These are phyloP conservation scores for Rhodocollybia butyracea DNA, from an alignment of 768 basidiomycete species.

Conservation along the genomic window DNA sequence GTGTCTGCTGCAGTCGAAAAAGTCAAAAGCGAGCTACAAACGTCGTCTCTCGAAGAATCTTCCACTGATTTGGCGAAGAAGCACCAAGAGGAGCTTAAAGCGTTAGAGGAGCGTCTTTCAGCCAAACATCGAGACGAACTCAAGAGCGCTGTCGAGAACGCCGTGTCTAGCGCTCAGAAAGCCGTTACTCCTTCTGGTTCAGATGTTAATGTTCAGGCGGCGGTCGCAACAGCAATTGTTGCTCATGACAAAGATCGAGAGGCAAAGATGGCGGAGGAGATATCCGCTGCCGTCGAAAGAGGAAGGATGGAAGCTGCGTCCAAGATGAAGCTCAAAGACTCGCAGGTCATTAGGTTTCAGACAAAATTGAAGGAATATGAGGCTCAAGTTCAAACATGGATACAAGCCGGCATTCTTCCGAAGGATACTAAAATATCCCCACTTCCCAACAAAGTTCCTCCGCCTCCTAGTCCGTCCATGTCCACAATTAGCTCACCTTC, in stretches of 20 bases:
- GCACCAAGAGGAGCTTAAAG: slow-evolving; percentile 59
- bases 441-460: slow-evolving; percentile 24
- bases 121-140: slow-evolving; percentile 53
- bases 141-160: slow-evolving; percentile 49
- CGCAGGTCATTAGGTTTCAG: slow-evolving; percentile 60
- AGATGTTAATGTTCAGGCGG: slow-evolving; percentile 40
- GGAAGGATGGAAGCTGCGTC: slow-evolving; percentile 62
- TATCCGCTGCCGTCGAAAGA: slow-evolving; percentile 62
- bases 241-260: slow-evolving; percentile 46
- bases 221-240: slow-evolving; percentile 45
- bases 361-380: slow-evolving; percentile 67
- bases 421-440: slow-evolving; percentile 22
- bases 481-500: slow-evolving; percentile 19
- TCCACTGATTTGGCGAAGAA: slow-evolving; percentile 31
- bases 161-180: slow-evolving; percentile 36
- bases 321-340: slow-evolving; percentile 69
- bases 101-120: slow-evolving; percentile 49
- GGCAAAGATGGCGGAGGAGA: slow-evolving; percentile 49
- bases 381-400: slow-evolving; percentile 55
- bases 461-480: slow-evolving; percentile 22
- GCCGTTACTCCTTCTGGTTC: slow-evolving; percentile 23
- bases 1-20: slow-evolving; percentile 59
- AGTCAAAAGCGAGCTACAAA: slow-evolving; percentile 42
- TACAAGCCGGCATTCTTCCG: slow-evolving; percentile 46
- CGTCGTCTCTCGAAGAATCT: slow-evolving; percentile 14